Evolutionary conservation across 352 stramenopile species (phyloP), one percentile per base, ranked within the genome.

Genomic region (Phytophthora colocasiae): DNA sequence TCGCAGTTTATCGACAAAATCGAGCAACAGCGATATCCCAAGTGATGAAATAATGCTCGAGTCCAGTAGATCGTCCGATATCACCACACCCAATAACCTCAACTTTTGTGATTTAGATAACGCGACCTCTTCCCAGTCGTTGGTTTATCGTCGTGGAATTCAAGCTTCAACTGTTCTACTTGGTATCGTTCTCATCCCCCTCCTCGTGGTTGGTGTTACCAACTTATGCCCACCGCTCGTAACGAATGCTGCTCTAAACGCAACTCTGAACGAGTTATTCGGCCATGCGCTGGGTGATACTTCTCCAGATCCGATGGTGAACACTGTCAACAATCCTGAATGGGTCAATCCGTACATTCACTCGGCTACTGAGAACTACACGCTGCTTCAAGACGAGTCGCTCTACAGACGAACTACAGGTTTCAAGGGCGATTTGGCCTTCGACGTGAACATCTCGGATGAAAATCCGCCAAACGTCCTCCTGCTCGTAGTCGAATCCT

Each of bases 401-500:
- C 63, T 89, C 2, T 89, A 76, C 51, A 51, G 66, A 34, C 38
- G 51, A 11, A 85, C 68, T 6, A 78, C 52, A 6, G 72, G 69
- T 0, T 89, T 86, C 58, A 53, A 78, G 5, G 80, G 75, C 0
- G 46, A 71, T 4, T 34, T 79, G 9, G 64, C 69, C 8, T 85
- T 89, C 34, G 56, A 86, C 56, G 75, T 89, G 12, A 58, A 41
- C 0, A 54, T 89, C 6, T 53, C 76, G 14, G 38, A 67, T 2
- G 40, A 57, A 0, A 44, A 85, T 39, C 73, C 53, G 0, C 80
- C 77, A 2, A 89, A 86, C 19, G 77, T 86, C 2, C 27, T 89
- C 1, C 43, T 87, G 15, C 49, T 89, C n/a, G 71, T 51, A 0
- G 65, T 89, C 10, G 80, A 89, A 43, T 89, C 80, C 17, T 85